phyloP scores from a whole-genome alignment of 2,329 filamentous ascomycete genomes.

The Colletotrichum sp. region DNA sequence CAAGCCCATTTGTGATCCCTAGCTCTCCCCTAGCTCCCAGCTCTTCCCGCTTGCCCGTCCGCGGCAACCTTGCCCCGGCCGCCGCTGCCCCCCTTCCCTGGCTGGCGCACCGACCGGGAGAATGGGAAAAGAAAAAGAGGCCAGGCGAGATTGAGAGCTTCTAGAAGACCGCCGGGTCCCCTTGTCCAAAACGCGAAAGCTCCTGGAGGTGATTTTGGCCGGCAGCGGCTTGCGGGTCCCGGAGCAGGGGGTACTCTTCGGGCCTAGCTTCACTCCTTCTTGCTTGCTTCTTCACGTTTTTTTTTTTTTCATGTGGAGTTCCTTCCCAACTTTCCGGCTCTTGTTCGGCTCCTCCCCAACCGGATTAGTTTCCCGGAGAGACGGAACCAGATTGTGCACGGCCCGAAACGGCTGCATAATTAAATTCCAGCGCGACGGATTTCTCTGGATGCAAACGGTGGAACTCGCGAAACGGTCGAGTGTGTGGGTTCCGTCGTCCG shows the following conservation, averaged over 20 bases:
- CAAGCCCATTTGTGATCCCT: not conserved
- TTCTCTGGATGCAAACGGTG: constrained; percentile 2
- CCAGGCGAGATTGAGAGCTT: not conserved
- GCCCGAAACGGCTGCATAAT: not conserved
- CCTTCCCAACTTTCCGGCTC: not conserved
- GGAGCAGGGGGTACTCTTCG: not conserved
- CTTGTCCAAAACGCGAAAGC: not conserved
- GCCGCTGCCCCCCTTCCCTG: not conserved
- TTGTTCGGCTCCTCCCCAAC: constrained; percentile 3
- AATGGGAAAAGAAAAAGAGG: not conserved
- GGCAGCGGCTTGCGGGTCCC: constrained; percentile 14
- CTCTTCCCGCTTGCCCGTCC: not conserved
- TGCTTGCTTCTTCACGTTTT: not conserved
- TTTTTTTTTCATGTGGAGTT: not conserved
- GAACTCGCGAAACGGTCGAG: not conserved
- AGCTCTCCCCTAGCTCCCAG: not conserved
- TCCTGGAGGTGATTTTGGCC: constrained; percentile 1
- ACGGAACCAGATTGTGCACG: not conserved
- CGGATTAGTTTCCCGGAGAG: constrained; percentile 1
- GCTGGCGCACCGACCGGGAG: not conserved
- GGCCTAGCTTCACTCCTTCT: not conserved
- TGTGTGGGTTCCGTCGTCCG: not conserved
- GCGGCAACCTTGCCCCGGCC: not conserved
- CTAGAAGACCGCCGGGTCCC: constrained; percentile 9
- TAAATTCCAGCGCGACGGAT: not conserved